Evolutionary conservation across 441 rosid genomes (phyloP), one percentile per base, ranked within the genome.

Genomic region (Croton laevigatus): DNA sequence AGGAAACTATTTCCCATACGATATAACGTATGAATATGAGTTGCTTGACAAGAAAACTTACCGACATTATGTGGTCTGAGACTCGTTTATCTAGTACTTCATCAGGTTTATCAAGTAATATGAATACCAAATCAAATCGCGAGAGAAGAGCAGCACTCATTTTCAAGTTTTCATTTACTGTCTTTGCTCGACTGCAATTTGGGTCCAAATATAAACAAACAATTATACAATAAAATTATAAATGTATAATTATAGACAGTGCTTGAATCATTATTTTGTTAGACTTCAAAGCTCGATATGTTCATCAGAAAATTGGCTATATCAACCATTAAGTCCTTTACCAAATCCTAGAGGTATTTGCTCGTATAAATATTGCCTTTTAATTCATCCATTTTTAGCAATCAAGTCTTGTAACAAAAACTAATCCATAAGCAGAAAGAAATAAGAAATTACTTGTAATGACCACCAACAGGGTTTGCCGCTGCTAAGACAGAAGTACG

Each of bases 391-490:
- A 58, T 36, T 40, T 14, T 61, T 36, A 70, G 38, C 36, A 40
- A 37, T 42, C 13, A 6, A 36, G 22, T 42, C 48, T 11, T 52
- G 42, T 44, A 45, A 38, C 37, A 73, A 73, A 69, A 51, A 42
- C 58, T 38, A 34, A 36, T 20, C 22, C n/a, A 37, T 8, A 44
- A 27, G 71, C 59, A 19, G 66, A 65, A 73, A 46, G 9, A 44
- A 7, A 8, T 54, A 78, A 83, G 80, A 73, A 61, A 68, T 81
- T 93, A 93, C 99, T 95, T 91, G 67, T 93, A 95, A 79, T 95
- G 97, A 77, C 99, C 98, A 80, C 97, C 98, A 75, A 88, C 97
- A 73, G 99, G 99, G 81, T 95, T 95, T 78, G 99, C 99, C 14
- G 99, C 99, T 74, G 99, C 99, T 79, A 95, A 85, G 81, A 95